Evolutionary conservation across 768 basidiomycete genomes (phyloP).

Genomic region (Podaxis pistillaris): DNA sequence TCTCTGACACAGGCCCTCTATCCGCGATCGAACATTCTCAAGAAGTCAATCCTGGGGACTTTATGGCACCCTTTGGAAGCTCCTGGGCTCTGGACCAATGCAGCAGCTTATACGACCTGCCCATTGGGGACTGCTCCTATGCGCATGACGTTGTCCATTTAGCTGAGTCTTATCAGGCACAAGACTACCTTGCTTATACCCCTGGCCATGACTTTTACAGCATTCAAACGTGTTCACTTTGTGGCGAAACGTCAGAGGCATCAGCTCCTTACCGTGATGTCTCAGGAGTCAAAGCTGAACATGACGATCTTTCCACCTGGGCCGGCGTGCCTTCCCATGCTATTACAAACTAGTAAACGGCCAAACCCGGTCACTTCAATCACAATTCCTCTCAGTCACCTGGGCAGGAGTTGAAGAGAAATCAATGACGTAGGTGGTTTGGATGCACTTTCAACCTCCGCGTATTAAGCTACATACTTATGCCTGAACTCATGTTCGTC

Average conservation of each 20-base stretch:
- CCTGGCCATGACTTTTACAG: constrained; percentile 5
- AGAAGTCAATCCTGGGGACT: not conserved
- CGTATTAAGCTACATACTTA: too few relatives aligned
- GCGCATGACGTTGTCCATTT: not conserved
- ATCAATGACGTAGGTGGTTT: too few relatives aligned
- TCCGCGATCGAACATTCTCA: not conserved
- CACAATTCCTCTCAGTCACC: too few relatives aligned
- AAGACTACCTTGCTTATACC: not conserved
- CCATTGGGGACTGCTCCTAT: not conserved
- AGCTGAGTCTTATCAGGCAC: not conserved
- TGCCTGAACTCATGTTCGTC: too few relatives aligned
- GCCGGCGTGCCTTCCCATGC: not conserved
- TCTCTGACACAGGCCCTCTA: constrained; percentile 6
- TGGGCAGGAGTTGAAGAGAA: too few relatives aligned
- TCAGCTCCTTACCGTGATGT: not conserved
- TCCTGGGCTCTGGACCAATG: constrained; percentile 15
- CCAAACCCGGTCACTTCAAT: too few relatives aligned
- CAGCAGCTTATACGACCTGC: constrained; percentile 8
- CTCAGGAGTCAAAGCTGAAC: too few relatives aligned
- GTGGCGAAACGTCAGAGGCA: not conserved
- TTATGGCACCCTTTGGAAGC: not conserved
- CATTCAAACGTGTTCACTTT: not conserved
- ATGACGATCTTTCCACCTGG: not conserved
- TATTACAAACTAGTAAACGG: not conserved
- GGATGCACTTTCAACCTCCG: too few relatives aligned